A percentile compares a stretch with the other conserved stretches of the same genome.
These are phyloP conservation scores for Kitagawia praeruptora DNA, from an alignment of 129 eudicot genomes.

Conservation along the genomic window DNA sequence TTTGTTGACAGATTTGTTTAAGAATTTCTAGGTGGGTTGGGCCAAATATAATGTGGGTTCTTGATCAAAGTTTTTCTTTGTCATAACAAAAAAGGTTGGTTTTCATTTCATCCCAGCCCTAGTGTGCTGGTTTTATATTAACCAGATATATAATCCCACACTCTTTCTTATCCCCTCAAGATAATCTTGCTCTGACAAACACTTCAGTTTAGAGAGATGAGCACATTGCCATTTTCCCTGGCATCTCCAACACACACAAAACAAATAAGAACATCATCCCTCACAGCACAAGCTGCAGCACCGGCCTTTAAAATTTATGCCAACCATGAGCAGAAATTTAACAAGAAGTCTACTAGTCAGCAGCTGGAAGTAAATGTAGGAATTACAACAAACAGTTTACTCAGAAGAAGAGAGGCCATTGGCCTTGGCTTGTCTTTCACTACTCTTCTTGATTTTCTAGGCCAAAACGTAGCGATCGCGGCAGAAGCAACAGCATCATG, in stretches of 20 bases:
- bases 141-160: neutral
- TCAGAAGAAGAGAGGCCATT: constrained; percentile 58
- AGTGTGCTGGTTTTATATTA: neutral
- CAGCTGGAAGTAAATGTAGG: neutral
- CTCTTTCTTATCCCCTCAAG: constrained; percentile 16
- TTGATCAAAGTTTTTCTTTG: neutral
- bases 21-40: neutral
- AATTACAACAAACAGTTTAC: constrained; percentile 2
- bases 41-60: neutral
- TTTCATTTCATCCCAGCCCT: neutral
- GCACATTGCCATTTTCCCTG: constrained; percentile 30
- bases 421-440: constrained; percentile 37
- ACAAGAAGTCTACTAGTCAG: neutral
- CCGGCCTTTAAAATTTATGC: neutral
- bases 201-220: constrained; percentile 12
- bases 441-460: constrained; percentile 23
- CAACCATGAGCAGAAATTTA: neutral
- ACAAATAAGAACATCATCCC: constrained; percentile 4
- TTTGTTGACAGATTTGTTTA: neutral
- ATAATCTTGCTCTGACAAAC: neutral
- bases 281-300: constrained; percentile 12
- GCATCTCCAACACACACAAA: constrained; percentile 22
- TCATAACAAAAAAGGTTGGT: neutral
- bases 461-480: constrained; percentile 24
- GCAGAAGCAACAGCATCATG: constrained; percentile 28